These are phyloP conservation scores for Retiboletus fuscus DNA, from an alignment of 1,284 basidiomycete species.

Conservation along the genomic window DNA sequence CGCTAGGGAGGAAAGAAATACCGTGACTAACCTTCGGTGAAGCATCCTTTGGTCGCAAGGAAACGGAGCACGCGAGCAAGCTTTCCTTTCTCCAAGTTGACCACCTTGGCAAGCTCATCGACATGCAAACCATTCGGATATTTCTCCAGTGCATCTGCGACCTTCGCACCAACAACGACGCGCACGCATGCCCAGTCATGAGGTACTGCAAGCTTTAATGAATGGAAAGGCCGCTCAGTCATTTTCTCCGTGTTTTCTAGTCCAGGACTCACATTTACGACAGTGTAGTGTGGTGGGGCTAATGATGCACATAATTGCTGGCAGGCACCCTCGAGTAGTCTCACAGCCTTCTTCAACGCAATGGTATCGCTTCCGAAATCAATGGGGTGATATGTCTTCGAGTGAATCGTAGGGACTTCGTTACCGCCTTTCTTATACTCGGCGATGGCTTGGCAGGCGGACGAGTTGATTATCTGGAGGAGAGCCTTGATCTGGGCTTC, in stretches of 20 bases:
- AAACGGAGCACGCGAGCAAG: slow-evolving; percentile 48
- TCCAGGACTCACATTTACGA: slow-evolving; percentile 39
- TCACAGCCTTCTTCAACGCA: slow-evolving; percentile 42
- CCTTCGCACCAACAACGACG: slow-evolving; percentile 36
- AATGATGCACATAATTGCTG: slow-evolving; percentile 46
- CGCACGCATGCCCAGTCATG: slow-evolving; percentile 46
- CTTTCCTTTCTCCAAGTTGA: slow-evolving; percentile 45
- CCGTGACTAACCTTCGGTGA: slow-evolving; percentile 48
- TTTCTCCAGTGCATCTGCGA: slow-evolving; percentile 42
- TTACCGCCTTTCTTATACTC: slow-evolving; percentile 44
- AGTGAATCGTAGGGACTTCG: slow-evolving; percentile 42
- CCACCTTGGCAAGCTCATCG: slow-evolving; percentile 37
- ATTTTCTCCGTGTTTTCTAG: too few species aligned
- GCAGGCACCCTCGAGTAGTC: slow-evolving; percentile 45
- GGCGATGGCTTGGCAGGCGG: slow-evolving; percentile 44
- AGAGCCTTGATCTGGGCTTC: slow-evolving; percentile 37
- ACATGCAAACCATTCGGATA: slow-evolving; percentile 45
- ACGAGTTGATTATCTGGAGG: slow-evolving; percentile 7
- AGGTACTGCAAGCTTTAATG: slow-evolving; percentile 35
- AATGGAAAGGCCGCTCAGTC: neutral
- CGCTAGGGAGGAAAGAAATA: neutral
- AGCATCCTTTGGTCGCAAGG: slow-evolving; percentile 50
- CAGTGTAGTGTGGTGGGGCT: slow-evolving; percentile 45
- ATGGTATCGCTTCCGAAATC: slow-evolving; percentile 38
- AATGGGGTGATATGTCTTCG: slow-evolving; percentile 40